A percentile compares a stretch with the other conserved stretches of the same genome.
Conservation (phyloP, 306 rosid genomes). For the Quillaja saponaria region DNA sequence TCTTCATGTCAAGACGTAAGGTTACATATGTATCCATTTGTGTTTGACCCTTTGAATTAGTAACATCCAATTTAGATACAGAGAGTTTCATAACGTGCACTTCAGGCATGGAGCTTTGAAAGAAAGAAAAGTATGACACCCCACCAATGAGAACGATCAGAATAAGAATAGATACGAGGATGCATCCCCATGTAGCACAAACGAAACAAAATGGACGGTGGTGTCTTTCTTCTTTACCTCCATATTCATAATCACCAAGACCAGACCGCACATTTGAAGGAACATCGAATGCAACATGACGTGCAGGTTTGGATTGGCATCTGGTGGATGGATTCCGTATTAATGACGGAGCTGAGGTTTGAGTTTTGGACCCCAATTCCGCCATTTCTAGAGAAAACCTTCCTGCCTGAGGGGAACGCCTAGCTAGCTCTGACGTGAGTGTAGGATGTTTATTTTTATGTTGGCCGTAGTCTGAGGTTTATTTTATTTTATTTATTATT, state of each 20-base stretch:
- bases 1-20: constrained; percentile 30
- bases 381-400: constrained; percentile 33
- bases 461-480: not conserved
- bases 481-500: no score
- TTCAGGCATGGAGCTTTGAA: constrained; percentile 44
- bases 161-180: constrained; percentile 20
- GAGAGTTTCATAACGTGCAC: constrained; percentile 30
- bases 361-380: not conserved
- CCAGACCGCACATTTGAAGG: not conserved
- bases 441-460: not conserved
- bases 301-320: constrained; percentile 9
- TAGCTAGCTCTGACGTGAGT: not conserved
- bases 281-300: constrained; percentile 27
- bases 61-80: constrained; percentile 28
- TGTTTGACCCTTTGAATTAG: not conserved
- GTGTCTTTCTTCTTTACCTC: constrained; percentile 1
- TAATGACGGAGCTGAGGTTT: not conserved
- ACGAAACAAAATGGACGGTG: constrained; percentile 23
- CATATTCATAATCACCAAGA: not conserved
- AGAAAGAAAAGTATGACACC: constrained; percentile 35
- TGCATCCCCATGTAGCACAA: constrained; percentile 45
- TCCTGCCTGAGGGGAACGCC: constrained; percentile 15
- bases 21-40: constrained; percentile 4
- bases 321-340: constrained; percentile 2
- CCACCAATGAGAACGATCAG: constrained; percentile 32